Conservation (phyloP, 2,329 filamentous ascomycete genomes). For the Sphaerostilbella broomeana region DNA sequence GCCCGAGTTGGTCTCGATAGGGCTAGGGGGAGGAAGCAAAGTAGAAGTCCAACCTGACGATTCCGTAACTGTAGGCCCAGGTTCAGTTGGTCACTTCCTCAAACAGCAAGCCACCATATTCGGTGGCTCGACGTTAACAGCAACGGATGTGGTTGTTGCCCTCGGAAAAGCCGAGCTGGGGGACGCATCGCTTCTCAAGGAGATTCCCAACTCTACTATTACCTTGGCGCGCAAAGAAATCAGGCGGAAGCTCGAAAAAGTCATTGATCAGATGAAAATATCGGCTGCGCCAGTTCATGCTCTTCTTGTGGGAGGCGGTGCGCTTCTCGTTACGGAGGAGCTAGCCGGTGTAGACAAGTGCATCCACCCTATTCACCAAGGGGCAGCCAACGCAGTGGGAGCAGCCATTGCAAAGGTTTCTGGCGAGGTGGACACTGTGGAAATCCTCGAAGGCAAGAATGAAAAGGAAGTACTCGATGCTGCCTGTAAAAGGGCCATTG, state of each 20-base stretch:
- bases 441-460: constrained; percentile 35
- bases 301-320: constrained; percentile 52
- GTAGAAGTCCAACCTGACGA: constrained; percentile 19
- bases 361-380: constrained; percentile 44
- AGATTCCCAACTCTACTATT: constrained; percentile 19
- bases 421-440: constrained; percentile 46
- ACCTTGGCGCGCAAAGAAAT: constrained; percentile 29
- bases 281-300: constrained; percentile 45
- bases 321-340: constrained; percentile 41
- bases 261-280: constrained; percentile 51
- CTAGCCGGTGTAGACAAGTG: constrained; percentile 45
- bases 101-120: constrained; percentile 43
- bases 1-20: constrained; percentile 50
- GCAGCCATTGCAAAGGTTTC: constrained; percentile 52
- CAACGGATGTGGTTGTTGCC: constrained; percentile 45
- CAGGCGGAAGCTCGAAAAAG: constrained; percentile 41
- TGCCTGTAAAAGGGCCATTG: constrained; percentile 30
- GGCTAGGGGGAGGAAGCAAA: constrained; percentile 47
- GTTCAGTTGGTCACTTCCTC: constrained; percentile 48
- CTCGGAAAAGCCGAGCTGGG: constrained; percentile 27
- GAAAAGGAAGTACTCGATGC: constrained; percentile 33
- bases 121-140: constrained; percentile 46
- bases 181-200: constrained; percentile 22
- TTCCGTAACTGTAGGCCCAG: constrained; percentile 44
- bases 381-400: constrained; percentile 54